Base-by-base conservation (phyloP, 23 red algal species). In the Gracilariopsis chorda region DNA sequence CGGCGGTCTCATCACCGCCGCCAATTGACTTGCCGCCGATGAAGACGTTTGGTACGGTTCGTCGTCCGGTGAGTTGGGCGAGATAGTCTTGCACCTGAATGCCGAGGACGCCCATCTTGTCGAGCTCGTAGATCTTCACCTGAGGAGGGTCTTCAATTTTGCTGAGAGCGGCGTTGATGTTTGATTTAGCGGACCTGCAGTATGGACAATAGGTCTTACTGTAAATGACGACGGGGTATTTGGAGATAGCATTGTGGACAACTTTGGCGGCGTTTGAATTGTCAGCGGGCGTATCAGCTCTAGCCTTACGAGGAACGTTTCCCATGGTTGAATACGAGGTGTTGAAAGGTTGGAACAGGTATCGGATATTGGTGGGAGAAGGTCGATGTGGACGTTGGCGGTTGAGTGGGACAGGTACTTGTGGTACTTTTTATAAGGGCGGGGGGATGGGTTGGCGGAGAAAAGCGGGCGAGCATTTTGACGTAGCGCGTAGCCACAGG, bases 21-120 rank as follows among this genome's bases (percentile, higher is more conserved):
- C 97, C 97, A 59, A 99, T 78, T 30, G 85, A 68, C 19, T 57
- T 34, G 10, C 94, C 91, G 28, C 84, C 92, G 11, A 99, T 87
- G 58, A 96, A 99, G 29, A 99, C 97, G 72, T 94, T 96, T 0
- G 97, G 97, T 1, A 99, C 97, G 24, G 97, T 99, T 27, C 84
- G 79, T 40, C 91, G 93, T 14, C 93, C 90, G 28, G 97, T 99
- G 0, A 23, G 48, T 37, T 74, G 40, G 4, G 78, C 74, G 7
- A 99, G 82, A 30, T 71, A 82, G 28, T 62, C 48, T 51, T 98
- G 92, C 29, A 98, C 70, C 27, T 65, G 56, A 29, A 24, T 44
- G 36, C 97, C 97, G 1, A 82, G 68, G 7, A 49, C 28, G 8
- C 55, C 72, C 68, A 86, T 78, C 41, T 40, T 46, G 81, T 98